phyloP scores from a whole-genome alignment of 2,329 filamentous ascomycete genomes.

The Trichoderma endophyticum region DNA sequence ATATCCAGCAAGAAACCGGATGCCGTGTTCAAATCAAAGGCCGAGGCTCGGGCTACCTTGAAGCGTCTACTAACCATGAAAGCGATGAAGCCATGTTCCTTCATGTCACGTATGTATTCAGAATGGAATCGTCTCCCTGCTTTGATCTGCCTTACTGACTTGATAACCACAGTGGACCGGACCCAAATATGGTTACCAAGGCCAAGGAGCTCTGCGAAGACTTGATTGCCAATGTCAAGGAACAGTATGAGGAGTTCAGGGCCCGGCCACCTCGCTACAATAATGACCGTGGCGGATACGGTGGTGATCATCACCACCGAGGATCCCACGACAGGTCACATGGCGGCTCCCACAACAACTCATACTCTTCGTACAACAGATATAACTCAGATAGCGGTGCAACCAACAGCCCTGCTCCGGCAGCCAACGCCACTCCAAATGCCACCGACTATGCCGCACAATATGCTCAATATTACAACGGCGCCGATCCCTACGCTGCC shows the following conservation, averaged over 20 bases:
- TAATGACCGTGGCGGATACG: constrained; percentile 39
- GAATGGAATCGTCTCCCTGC: constrained; percentile 27
- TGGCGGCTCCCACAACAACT: constrained; percentile 29
- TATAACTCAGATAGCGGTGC: constrained; percentile 30
- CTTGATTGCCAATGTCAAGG: constrained; percentile 78
- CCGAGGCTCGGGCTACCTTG: constrained; percentile 89
- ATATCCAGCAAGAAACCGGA: constrained; percentile 92
- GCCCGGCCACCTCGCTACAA: constrained; percentile 67
- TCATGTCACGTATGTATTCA: constrained; percentile 75
- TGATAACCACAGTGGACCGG: constrained; percentile 65
- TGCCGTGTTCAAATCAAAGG: constrained; percentile 99
- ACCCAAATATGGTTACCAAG: constrained; percentile 78
- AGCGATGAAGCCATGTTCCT: constrained; percentile 97
- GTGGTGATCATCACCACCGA: constrained; percentile 28
- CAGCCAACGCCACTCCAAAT: constrained; percentile 28
- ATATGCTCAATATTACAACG: constrained; percentile 78
- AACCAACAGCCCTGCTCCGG: constrained; percentile 38
- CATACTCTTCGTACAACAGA: constrained; percentile 30
- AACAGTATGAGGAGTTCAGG: constrained; percentile 91
- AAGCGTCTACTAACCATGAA: constrained; percentile 81
- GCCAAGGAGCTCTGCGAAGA: constrained; percentile 89
- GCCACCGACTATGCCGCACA: constrained; percentile 68
- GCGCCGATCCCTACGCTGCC: constrained; percentile 78
- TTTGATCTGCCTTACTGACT: constrained; percentile 10
- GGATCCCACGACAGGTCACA: constrained; percentile 36